Evolutionary conservation across 2,329 filamentous ascomycete species (phyloP).

Genomic region (Xylaria sp.): DNA sequence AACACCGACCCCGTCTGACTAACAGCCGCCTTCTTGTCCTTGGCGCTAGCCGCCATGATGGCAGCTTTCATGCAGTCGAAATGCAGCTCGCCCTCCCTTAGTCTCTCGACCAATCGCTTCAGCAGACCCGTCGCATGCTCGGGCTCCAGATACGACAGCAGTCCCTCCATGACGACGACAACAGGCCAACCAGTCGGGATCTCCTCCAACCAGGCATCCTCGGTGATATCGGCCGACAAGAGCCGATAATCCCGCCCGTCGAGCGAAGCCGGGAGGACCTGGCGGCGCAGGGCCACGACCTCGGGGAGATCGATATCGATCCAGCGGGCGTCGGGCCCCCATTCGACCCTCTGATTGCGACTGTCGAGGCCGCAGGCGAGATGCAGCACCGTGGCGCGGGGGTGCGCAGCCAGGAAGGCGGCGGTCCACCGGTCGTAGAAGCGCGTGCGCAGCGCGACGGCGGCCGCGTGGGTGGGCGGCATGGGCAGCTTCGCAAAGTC

Average conservation of each 20-base stretch:
- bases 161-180: conserved; percentile 49
- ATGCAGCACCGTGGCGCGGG: conserved; percentile 45
- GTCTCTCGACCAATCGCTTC: conserved; percentile 40
- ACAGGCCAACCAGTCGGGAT: conserved; percentile 48
- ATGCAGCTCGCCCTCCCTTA: conserved; percentile 45
- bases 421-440: conserved; percentile 43
- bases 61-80: conserved; percentile 42
- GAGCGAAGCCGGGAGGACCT: conserved; percentile 38
- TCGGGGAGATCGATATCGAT: conserved; percentile 51
- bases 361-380: conserved; percentile 49
- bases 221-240: conserved; percentile 43
- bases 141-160: conserved; percentile 47
- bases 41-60: conserved; percentile 21
- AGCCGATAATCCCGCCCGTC: conserved; percentile 45
- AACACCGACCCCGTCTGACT: conserved; percentile 39
- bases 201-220: conserved; percentile 45
- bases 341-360: conserved; percentile 43
- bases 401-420: conserved; percentile 43
- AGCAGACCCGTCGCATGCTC: conserved; percentile 42
- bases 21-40: conserved; percentile 32
- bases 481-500: conserved; percentile 39
- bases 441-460: conserved; percentile 31
- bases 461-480: conserved; percentile 28
- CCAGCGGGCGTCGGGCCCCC: conserved; percentile 45
- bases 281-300: conserved; percentile 47